Conservation (phyloP, 169 alveolate species). For the Cryptosporidium parvum region DNA sequence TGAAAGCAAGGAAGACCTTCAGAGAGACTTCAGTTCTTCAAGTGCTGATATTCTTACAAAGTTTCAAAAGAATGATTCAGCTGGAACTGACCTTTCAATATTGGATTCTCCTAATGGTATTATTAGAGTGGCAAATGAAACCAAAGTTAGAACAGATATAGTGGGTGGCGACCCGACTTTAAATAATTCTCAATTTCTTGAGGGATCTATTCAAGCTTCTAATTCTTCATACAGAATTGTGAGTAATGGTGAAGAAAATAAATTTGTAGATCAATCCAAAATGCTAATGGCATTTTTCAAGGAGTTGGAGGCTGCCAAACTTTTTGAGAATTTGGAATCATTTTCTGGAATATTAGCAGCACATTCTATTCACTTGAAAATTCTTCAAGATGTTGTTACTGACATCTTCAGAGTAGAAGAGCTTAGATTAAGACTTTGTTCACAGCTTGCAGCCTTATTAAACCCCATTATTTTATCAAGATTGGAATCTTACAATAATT, state of each 20-base stretch:
- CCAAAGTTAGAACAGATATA: neutral
- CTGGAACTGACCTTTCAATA: neutral
- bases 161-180: neutral
- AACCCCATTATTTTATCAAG: conserved; percentile 69
- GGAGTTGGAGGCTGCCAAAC: conserved; percentile 69
- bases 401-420: conserved; percentile 57
- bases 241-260: neutral
- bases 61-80: neutral
- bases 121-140: neutral
- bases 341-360: conserved; percentile 67
- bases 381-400: conserved; percentile 50
- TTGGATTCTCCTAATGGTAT: neutral
- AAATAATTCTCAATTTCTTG: neutral
- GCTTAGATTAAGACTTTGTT: conserved; percentile 64
- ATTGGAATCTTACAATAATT: conserved; percentile 32
- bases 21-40: neutral
- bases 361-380: conserved; percentile 55
- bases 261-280: conserved; percentile 1
- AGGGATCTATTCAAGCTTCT: neutral
- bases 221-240: neutral
- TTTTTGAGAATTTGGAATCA: conserved; percentile 52
- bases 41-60: neutral
- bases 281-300: conserved; percentile 53
- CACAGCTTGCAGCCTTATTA: conserved; percentile 60
- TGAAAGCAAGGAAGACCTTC: neutral